Conservation (phyloP, 2,329 filamentous ascomycete genomes). For the Ceratocystis smalleyi region DNA sequence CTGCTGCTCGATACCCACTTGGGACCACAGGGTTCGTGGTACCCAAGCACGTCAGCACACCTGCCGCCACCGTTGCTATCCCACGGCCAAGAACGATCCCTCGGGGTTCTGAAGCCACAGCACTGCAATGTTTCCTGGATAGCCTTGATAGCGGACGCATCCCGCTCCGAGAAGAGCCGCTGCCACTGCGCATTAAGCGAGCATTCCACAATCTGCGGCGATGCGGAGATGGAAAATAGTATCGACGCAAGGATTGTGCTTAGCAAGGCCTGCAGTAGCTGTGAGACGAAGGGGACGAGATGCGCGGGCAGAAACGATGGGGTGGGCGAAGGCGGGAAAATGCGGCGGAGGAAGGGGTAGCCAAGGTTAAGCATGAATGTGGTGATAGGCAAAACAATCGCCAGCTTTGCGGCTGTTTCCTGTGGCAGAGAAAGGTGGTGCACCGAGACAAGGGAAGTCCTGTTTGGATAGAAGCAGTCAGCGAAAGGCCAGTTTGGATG, state of each 20-base stretch:
- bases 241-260: slow-evolving; percentile 29
- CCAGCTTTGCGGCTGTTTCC: slow-evolving; percentile 7
- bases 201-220: slow-evolving; percentile 13
- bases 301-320: neutral
- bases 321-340: neutral
- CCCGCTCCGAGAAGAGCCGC: slow-evolving; percentile 25
- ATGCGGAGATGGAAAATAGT: slow-evolving; percentile 21
- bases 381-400: slow-evolving; percentile 5
- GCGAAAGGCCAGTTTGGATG: neutral
- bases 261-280: slow-evolving; percentile 2
- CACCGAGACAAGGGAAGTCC: slow-evolving; percentile 3
- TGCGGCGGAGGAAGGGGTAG: neutral
- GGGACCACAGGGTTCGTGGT: slow-evolving; percentile 33
- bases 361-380: slow-evolving; percentile 6
- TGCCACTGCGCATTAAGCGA: slow-evolving; percentile 19
- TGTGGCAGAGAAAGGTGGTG: slow-evolving; percentile 12
- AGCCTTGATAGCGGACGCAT: slow-evolving; percentile 34
- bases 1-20: slow-evolving; percentile 33
- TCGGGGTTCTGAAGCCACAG: slow-evolving; percentile 45
- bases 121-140: slow-evolving; percentile 54
- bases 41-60: slow-evolving; percentile 34
- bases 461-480: neutral
- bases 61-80: slow-evolving; percentile 22
- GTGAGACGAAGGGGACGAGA: neutral
- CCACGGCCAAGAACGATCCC: slow-evolving; percentile 51